phyloP scores from a whole-genome alignment of 2,329 filamentous ascomycete species.

The Aspergillus sp. region DNA sequence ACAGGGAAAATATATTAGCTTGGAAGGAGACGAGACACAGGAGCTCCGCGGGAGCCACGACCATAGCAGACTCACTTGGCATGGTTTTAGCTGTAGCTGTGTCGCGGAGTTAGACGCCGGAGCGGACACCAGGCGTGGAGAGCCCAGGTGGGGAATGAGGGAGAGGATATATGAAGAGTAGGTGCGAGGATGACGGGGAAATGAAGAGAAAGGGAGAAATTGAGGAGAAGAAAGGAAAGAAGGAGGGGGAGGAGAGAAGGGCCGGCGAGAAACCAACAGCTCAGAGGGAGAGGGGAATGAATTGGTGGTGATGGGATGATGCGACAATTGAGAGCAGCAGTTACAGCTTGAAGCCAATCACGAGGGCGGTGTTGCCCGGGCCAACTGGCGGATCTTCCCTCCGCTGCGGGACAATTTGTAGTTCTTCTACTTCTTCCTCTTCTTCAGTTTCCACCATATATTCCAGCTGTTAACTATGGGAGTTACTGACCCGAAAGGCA shows the following conservation, averaged over 20 bases:
- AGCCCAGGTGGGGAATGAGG: slow-evolving; percentile 18
- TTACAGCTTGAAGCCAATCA: slow-evolving; percentile 3
- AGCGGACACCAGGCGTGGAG: slow-evolving; percentile 34
- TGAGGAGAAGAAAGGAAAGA: neutral
- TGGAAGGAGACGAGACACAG: neutral
- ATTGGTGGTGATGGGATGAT: slow-evolving; percentile 3
- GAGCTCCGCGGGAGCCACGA: slow-evolving; percentile 10
- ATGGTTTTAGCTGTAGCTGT: slow-evolving; percentile 34
- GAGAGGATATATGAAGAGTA: slow-evolving; percentile 2
- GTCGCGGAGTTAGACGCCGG: slow-evolving; percentile 25
- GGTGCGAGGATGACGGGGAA: slow-evolving; percentile 4
- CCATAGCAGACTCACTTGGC: slow-evolving; percentile 37
- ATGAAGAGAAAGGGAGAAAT: slow-evolving; percentile 1
- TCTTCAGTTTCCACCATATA: too few relatives aligned
- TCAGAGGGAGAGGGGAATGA: neutral
- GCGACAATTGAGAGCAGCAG: neutral
- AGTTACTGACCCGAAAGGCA: too few relatives aligned
- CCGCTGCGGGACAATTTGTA: neutral
- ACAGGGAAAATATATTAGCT: slow-evolving; percentile 8
- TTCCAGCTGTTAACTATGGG: too few relatives aligned
- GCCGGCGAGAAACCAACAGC: neutral
- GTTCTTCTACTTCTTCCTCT: too few relatives aligned
- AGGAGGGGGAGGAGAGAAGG: neutral
- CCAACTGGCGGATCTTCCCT: slow-evolving; percentile 1
- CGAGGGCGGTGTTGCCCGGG: slow-evolving; percentile 4